Evolutionary conservation across 352 stramenopile genomes (phyloP).

Genomic region (Globisporangium takayamanum): DNA sequence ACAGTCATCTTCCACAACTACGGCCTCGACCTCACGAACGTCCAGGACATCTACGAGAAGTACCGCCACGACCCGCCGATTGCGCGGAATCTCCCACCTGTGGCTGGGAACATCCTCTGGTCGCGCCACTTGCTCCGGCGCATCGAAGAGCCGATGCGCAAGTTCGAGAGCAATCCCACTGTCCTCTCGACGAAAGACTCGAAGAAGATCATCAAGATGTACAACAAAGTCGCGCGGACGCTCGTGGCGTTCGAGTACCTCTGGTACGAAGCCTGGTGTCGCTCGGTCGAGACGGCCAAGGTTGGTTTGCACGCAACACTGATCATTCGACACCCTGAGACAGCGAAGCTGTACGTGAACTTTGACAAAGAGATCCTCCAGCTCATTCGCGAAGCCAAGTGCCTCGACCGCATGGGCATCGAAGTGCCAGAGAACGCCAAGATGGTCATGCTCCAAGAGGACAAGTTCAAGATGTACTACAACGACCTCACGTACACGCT

Average conservation of each 20-base stretch:
- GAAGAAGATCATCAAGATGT: constrained; percentile 89
- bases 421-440: constrained; percentile 77
- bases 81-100: constrained; percentile 72
- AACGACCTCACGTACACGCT: constrained; percentile 77
- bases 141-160: constrained; percentile 87
- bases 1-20: constrained; percentile 92
- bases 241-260: constrained; percentile 88
- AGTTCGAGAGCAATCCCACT: constrained; percentile 79
- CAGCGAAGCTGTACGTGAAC: constrained; percentile 76
- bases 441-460: constrained; percentile 82
- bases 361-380: constrained; percentile 88
- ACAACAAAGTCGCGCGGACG: constrained; percentile 87
- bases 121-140: constrained; percentile 73
- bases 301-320: constrained; percentile 76
- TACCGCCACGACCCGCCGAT: constrained; percentile 81
- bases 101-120: constrained; percentile 85
- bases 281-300: constrained; percentile 69
- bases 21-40: constrained; percentile 76
- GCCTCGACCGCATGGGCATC: constrained; percentile 75
- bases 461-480: constrained; percentile 87
- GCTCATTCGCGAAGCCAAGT: constrained; percentile 82
- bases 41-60: constrained; percentile 85
- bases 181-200: constrained; percentile 84
- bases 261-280: constrained; percentile 86
- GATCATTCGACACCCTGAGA: constrained; percentile 78